Conservation (phyloP, 257 asterid genomes). For the Ehretia macrophylla region DNA sequence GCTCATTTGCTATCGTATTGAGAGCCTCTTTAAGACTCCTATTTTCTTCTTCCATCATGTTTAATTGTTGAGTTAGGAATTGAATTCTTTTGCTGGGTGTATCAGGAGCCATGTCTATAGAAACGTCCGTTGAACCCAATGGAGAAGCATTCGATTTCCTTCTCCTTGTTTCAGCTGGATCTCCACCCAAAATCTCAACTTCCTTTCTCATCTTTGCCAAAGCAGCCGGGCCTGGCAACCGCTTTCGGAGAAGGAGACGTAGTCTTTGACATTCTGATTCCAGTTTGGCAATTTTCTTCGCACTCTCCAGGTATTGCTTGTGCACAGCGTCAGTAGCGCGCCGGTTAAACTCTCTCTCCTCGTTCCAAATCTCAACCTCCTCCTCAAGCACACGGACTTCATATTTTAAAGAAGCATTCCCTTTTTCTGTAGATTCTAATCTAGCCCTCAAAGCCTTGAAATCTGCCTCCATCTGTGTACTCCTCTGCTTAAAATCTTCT, state of each 20-base stretch:
- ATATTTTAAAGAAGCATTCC: conserved; percentile 61
- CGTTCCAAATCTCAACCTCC: conserved; percentile 74
- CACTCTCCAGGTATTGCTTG: conserved; percentile 56
- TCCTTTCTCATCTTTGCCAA: conserved; percentile 61
- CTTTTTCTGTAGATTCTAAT: conserved; percentile 61
- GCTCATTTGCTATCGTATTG: conserved; percentile 28
- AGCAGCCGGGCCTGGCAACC: conserved; percentile 72
- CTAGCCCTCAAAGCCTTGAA: conserved; percentile 35
- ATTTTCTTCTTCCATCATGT: conserved; percentile 57
- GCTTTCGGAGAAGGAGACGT: conserved; percentile 60
- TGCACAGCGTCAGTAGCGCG: conserved; percentile 58
- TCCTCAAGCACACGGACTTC: conserved; percentile 70
- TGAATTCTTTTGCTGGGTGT: conserved; percentile 28
- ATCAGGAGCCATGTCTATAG: conserved; percentile 27
- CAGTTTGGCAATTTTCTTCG: conserved; percentile 48
- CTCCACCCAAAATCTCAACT: conserved; percentile 46
- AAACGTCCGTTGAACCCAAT: conserved; percentile 32
- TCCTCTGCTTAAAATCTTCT: conserved; percentile 41
- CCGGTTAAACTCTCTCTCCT: conserved; percentile 67
- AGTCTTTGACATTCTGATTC: conserved; percentile 75
- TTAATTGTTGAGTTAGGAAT: conserved; percentile 47
- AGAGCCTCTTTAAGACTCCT: conserved; percentile 43
- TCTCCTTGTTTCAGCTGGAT: conserved; percentile 26
- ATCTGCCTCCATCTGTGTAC: conserved; percentile 45
- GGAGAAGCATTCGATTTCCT: conserved; percentile 38